phyloP scores from a whole-genome alignment of 768 basidiomycete species.

The Suillus discolor region DNA sequence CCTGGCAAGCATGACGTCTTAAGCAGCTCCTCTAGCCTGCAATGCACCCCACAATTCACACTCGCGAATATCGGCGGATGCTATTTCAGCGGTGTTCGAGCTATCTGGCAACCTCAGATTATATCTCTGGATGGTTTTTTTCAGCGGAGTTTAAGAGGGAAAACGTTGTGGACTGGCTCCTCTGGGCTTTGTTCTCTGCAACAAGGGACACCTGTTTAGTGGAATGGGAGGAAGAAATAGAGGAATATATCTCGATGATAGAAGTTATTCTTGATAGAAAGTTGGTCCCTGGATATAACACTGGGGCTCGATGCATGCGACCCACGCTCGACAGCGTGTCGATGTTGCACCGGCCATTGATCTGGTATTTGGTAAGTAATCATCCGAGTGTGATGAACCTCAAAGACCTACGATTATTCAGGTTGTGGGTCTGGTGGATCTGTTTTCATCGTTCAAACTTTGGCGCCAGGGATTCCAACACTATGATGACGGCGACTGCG shows the following conservation, averaged over 20 bases:
- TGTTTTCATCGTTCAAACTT: slow-evolving; percentile 42
- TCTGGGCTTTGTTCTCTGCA: slow-evolving; percentile 62
- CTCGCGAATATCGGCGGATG: slow-evolving; percentile 43
- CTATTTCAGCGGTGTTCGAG: slow-evolving; percentile 53
- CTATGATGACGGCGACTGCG: slow-evolving; percentile 39
- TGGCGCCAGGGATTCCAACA: slow-evolving; percentile 54
- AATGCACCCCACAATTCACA: slow-evolving; percentile 40
- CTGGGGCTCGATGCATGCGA: slow-evolving; percentile 46
- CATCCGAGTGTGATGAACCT: background rate
- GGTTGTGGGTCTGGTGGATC: slow-evolving; percentile 58
- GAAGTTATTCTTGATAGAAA: slow-evolving; percentile 43
- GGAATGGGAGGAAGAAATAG: slow-evolving; percentile 54
- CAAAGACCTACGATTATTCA: slow-evolving; percentile 21
- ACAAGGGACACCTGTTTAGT: slow-evolving; percentile 30
- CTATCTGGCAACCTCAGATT: slow-evolving; percentile 22
- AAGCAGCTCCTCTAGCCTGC: slow-evolving; percentile 22
- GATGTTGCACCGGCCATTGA: slow-evolving; percentile 57
- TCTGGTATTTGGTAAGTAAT: slow-evolving; percentile 61
- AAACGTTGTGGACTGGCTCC: slow-evolving; percentile 62
- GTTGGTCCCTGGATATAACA: slow-evolving; percentile 43
- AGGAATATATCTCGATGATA: slow-evolving; percentile 44
- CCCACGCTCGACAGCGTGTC: slow-evolving; percentile 59
- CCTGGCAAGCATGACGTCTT: background rate
- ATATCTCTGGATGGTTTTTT: slow-evolving; percentile 58
- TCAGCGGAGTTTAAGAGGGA: slow-evolving; percentile 40